Percentiles rank a stretch among this genome's conserved stretches.
Conservation (phyloP, 2,329 filamentous ascomycete species). For the Scedosporium boydii region DNA sequence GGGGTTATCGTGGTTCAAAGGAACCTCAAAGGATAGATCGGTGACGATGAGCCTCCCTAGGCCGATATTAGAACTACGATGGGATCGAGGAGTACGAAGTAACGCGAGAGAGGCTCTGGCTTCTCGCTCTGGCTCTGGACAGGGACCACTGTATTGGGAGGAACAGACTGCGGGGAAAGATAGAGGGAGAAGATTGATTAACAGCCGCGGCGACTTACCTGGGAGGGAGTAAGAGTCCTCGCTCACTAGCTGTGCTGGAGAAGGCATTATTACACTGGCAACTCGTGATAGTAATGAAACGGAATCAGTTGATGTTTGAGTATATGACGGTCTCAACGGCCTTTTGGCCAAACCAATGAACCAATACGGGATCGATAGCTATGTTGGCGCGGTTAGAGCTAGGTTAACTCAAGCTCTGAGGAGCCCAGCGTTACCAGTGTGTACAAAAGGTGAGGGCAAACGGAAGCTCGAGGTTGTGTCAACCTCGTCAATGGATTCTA, state of each 20-base stretch:
- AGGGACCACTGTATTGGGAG: not conserved
- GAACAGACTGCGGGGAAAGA: not conserved
- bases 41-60: slow-evolving; percentile 65
- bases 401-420: too few species aligned
- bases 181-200: not conserved
- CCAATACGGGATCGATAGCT: too few species aligned
- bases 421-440: too few species aligned
- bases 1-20: slow-evolving; percentile 63
- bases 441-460: too few species aligned
- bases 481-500: too few species aligned
- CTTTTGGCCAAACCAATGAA: too few species aligned
- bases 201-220: slow-evolving; percentile 1
- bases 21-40: slow-evolving; percentile 81
- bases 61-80: not conserved
- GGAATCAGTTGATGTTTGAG: not conserved
- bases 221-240: slow-evolving; percentile 33
- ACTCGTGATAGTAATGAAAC: not conserved
- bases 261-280: slow-evolving; percentile 2
- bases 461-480: too few species aligned
- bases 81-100: not conserved
- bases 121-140: too few species aligned
- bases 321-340: not conserved
- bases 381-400: too few species aligned
- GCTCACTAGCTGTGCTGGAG: slow-evolving; percentile 28
- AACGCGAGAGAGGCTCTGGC: not conserved